A percentile compares a stretch with the other conserved stretches of the same genome.
phyloP scores from a whole-genome alignment of 768 basidiomycete genomes.

The Hygrophorus pudorinus region DNA sequence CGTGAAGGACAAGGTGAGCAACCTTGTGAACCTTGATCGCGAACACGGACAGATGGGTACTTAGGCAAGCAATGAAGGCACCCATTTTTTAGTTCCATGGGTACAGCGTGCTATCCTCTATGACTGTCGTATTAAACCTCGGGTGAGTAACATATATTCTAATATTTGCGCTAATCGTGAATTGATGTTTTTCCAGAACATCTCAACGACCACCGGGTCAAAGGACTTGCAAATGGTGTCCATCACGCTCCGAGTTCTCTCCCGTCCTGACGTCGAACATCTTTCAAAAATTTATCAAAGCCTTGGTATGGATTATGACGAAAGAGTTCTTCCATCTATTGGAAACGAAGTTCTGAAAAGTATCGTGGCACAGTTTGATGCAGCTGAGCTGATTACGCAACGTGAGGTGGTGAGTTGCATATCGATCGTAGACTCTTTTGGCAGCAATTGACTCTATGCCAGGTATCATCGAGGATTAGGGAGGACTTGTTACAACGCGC shows the following conservation, averaged over 20 bases:
- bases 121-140: slow-evolving; percentile 94
- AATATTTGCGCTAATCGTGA: not conserved
- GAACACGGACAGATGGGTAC: slow-evolving; percentile 1
- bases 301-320: slow-evolving; percentile 94
- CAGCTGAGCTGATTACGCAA: slow-evolving; percentile 93
- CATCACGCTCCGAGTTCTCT: slow-evolving; percentile 91
- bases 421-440: not conserved
- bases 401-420: slow-evolving; percentile 76
- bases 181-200: slow-evolving; percentile 50
- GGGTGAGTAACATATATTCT: slow-evolving; percentile 38
- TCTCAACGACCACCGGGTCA: slow-evolving; percentile 97
- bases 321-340: slow-evolving; percentile 93
- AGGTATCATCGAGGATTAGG: slow-evolving; percentile 89
- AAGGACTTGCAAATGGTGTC: slow-evolving; percentile 99
- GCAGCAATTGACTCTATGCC: not conserved
- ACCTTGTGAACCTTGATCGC: not conserved
- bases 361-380: slow-evolving; percentile 98
- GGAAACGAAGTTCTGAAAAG: slow-evolving; percentile 97
- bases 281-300: slow-evolving; percentile 91
- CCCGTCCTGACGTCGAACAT: slow-evolving; percentile 82
- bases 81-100: slow-evolving; percentile 94
- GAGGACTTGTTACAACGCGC: slow-evolving; percentile 89
- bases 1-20: slow-evolving; percentile 65
- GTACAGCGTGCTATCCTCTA: slow-evolving; percentile 93
- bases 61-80: slow-evolving; percentile 86